Evolutionary conservation across 1,139 yeast species (phyloP), one percentile per base, ranked within the genome.

Genomic region (Meyerozyma smithsonii): DNA sequence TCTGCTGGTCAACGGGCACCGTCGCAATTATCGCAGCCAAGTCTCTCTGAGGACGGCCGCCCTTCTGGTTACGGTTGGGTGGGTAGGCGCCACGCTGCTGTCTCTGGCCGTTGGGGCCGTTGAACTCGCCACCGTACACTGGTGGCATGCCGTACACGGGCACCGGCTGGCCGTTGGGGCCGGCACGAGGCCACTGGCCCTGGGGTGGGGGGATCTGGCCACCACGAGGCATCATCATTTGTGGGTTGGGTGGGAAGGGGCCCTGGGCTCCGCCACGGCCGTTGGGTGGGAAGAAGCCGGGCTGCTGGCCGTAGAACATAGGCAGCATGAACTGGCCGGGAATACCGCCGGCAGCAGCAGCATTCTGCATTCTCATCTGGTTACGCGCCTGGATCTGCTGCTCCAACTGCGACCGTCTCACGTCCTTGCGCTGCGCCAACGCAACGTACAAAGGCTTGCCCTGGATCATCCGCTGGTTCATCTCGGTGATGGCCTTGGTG

Each of bases 401-500:
- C 68, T 89, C 94, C 65, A 94, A 79, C 76, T 92, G 97, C 58
- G 89, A 81, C 66, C 96, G 87, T 80, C 99, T 89, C 48, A 88
- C 96, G 61, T 92, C 98, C 76, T 89, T 90, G 71, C 97, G 87
- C 80, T 92, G 98, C 58, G 98, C 98, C 63, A 94, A 83, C 50
- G 97, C 97, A 69, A 92, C 99, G 66, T 92, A 92, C 64, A 92
- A 79, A 59, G 98, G 98, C 79, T 94, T 92, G 64, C 94, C 90
- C 58, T 81, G 82, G 58, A 92, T 80, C 86, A 92, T 86, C 67
- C 92, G 86, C 74, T 90, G 97, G 81, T 90, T 89, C 96, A 92
- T 90, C 76, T 92, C 98, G 57, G 94, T 80, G 65, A 90, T 89
- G 51, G 99, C 99, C 76, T 89, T 89, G 58, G 96, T 87, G 54